Conservation (phyloP, 2,329 filamentous ascomycete species). For the Cladosporium sp. region DNA sequence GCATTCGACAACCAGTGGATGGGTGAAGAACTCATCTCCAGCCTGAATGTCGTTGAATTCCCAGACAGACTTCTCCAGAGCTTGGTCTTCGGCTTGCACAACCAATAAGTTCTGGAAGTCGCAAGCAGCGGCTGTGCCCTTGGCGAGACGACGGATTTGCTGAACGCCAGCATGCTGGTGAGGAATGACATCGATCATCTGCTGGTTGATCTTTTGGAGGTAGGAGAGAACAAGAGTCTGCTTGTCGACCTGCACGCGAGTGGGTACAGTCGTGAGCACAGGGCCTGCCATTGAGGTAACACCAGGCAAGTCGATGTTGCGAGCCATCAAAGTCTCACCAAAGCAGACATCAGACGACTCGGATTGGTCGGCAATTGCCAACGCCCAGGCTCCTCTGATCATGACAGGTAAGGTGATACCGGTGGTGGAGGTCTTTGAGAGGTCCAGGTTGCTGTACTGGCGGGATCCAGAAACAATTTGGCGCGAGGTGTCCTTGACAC, state of each 20-base stretch:
- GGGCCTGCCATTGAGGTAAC: constrained; percentile 20
- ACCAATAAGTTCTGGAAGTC: constrained; percentile 54
- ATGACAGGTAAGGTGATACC: constrained; percentile 6
- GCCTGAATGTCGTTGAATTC: constrained; percentile 4
- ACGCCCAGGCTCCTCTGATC: constrained; percentile 9
- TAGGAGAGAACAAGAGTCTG: neutral
- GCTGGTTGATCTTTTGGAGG: constrained; percentile 6
- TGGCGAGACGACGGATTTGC: neutral
- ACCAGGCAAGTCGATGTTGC: constrained; percentile 6
- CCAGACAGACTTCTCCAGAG: constrained; percentile 6
- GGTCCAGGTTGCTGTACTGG: constrained; percentile 3
- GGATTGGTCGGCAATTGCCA: constrained; percentile 8
- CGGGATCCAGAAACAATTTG: neutral
- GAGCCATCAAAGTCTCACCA: constrained; percentile 9
- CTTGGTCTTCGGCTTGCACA: constrained; percentile 37
- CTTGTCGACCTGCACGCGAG: constrained; percentile 18
- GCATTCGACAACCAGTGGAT: constrained; percentile 9
- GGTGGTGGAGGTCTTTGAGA: constrained; percentile 1
- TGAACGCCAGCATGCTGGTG: constrained; percentile 11
- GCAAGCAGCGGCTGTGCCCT: constrained; percentile 41
- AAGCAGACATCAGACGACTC: constrained; percentile 3
- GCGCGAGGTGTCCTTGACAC: constrained; percentile 3
- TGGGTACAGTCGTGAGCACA: constrained; percentile 36
- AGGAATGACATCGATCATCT: constrained; percentile 10
- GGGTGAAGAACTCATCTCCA: constrained; percentile 10